Base-by-base conservation (phyloP, 768 basidiomycete genomes). In the Candolleomyces aberdarensis region DNA sequence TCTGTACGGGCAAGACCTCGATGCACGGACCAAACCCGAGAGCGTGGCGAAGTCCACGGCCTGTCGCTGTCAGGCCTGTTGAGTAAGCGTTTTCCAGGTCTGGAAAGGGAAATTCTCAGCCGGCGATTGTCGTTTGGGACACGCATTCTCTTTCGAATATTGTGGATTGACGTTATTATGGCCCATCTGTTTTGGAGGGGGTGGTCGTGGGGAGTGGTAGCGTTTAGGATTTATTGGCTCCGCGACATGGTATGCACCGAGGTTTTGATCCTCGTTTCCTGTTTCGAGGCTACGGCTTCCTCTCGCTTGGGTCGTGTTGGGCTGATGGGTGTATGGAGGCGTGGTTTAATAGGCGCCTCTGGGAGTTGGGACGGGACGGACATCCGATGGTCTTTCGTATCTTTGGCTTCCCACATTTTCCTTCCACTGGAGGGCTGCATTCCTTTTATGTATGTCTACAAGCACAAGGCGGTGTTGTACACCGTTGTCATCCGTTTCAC, bases 1-100 rank as follows among this genome's bases (percentile, higher is more conserved):
- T 77, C 50, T 73, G 73, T 63, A 78, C 73, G 4, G 68, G 72
- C 10, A 76, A 76, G 57, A 67, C 66, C n/a, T 76, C 76, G 3
- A 72, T 74, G 70, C 66, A 67, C 50, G 63, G 63, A 60, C 36
- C 65, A 14, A 60, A 50, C 20, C 61, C 61, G 15, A 57, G 56
- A 31, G 60, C 56, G 17, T 49, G 60, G 56, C 60, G 55, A 10
- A 41, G 49, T n/a, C 31, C 36, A 31, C 47, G 56, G 22, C 50
- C 49, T 15, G 44, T 22, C 22, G 43, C 56, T 10, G 56, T 58
- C n/a, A 58, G 54, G 54, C 54, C 41, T 44, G 41, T 58, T 26
- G 57, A 58, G 50, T 57, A 58, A 54, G 56, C 44, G 31, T n/a
- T 46, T 40, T 22, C 11, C 22, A 36, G n/a, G 10, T 44, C 20